Percentiles rank a stretch among this genome's conserved stretches.
phyloP scores from a whole-genome alignment of 1,284 basidiomycete species.

The Abortiporus biennis region DNA sequence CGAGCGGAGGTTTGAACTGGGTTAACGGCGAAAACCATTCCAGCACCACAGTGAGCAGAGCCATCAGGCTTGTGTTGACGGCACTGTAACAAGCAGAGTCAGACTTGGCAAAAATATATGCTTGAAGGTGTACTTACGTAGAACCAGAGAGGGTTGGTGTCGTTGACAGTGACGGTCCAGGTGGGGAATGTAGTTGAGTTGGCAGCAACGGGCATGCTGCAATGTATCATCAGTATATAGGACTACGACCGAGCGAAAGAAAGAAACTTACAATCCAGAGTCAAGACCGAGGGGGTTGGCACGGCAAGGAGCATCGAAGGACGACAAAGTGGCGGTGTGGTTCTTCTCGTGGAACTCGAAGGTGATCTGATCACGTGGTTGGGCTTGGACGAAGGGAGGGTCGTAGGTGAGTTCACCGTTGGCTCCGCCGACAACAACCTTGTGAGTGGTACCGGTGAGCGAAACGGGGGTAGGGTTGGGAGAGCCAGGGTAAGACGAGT shows the following conservation, averaged over 20 bases:
- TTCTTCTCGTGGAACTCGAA: slow-evolving; percentile 62
- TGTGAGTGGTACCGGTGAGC: slow-evolving; percentile 35
- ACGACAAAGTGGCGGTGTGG: slow-evolving; percentile 65
- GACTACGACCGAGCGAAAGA: slow-evolving; percentile 14
- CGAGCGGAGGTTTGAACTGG: slow-evolving; percentile 30
- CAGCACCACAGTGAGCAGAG: slow-evolving; percentile 31
- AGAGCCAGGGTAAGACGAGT: slow-evolving; percentile 47
- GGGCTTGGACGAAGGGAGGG: slow-evolving; percentile 43
- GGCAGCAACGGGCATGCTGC: slow-evolving; percentile 45
- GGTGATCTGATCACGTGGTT: slow-evolving; percentile 42
- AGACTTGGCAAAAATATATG: neutral
- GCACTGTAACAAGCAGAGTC: slow-evolving; percentile 21
- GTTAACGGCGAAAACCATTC: slow-evolving; percentile 42
- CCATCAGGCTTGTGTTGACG: slow-evolving; percentile 25
- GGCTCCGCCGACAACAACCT: slow-evolving; percentile 46
- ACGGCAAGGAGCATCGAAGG: slow-evolving; percentile 55
- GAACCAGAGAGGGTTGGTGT: slow-evolving; percentile 42
- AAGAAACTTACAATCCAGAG: slow-evolving; percentile 58
- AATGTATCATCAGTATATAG: slow-evolving; percentile 10
- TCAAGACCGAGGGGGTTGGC: slow-evolving; percentile 38
- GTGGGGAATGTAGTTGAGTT: slow-evolving; percentile 41
- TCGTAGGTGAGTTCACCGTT: slow-evolving; percentile 41
- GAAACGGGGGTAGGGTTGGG: slow-evolving; percentile 43
- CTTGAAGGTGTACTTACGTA: slow-evolving; percentile 16
- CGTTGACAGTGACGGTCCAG: slow-evolving; percentile 49